phyloP scores from a whole-genome alignment of 2,329 filamentous ascomycete species.

The Beauveria pseudobassiana region DNA sequence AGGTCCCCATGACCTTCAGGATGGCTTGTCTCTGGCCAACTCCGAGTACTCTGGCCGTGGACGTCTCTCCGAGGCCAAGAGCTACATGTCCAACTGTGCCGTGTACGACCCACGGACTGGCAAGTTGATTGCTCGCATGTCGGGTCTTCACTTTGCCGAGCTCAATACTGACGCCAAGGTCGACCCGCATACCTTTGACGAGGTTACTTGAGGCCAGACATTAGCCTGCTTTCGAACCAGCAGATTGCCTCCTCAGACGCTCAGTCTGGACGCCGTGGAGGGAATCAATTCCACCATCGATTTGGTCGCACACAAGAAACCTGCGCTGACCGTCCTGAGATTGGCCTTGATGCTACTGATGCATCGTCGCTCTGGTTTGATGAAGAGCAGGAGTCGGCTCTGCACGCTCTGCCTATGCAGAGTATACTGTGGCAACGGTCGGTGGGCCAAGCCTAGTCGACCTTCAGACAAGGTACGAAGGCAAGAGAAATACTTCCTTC shows the following conservation, averaged over 20 bases:
- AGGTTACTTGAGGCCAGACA: conserved; percentile 18
- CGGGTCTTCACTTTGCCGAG: conserved; percentile 15
- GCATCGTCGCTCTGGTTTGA: conserved; percentile 21
- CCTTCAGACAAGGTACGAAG: not conserved
- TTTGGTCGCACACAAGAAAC: conserved; percentile 28
- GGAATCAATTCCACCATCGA: conserved; percentile 20
- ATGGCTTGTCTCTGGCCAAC: not conserved
- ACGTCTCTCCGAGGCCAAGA: not conserved
- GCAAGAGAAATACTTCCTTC: not conserved
- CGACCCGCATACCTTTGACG: conserved; percentile 18
- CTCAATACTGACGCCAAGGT: conserved; percentile 17
- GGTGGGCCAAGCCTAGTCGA: not conserved
- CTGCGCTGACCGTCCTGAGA: conserved; percentile 24
- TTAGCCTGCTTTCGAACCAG: conserved; percentile 13
- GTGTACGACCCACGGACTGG: conserved; percentile 17
- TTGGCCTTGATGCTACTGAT: conserved; percentile 20
- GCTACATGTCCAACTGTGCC: conserved; percentile 18
- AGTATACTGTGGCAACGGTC: not conserved
- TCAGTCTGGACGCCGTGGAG: not conserved
- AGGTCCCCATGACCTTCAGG: conserved; percentile 2
- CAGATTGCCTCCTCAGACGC: not conserved
- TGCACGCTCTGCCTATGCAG: not conserved
- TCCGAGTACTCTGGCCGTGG: not conserved
- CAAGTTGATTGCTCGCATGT: conserved; percentile 15
- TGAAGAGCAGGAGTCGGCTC: not conserved